phyloP scores from a whole-genome alignment of 129 eudicot genomes.

The Centella asiatica region DNA sequence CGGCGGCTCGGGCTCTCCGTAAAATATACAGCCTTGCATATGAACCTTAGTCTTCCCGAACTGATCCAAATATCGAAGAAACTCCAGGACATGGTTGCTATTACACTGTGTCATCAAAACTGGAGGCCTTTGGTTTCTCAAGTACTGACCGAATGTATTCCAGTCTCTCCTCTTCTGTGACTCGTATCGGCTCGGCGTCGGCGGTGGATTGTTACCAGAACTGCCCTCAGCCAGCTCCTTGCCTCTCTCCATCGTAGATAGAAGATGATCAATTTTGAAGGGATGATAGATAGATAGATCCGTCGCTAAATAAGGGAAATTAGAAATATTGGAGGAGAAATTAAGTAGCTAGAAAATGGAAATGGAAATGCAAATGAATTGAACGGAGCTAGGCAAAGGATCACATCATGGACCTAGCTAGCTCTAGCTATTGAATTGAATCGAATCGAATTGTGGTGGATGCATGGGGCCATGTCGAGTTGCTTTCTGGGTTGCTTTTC shows the following conservation, averaged over 20 bases:
- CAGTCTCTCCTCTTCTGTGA: slow-evolving; percentile 18
- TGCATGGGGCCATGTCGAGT: slow-evolving; percentile 8
- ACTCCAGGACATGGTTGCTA: slow-evolving; percentile 22
- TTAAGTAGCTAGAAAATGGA: no score
- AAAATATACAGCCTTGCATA: slow-evolving; percentile 20
- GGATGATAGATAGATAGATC: not conserved
- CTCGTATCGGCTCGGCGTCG: slow-evolving; percentile 17
- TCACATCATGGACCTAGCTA: slow-evolving; percentile 6
- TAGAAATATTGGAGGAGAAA: not conserved
- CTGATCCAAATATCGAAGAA: slow-evolving; percentile 15
- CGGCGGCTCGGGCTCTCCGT: slow-evolving; percentile 26
- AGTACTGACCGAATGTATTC: slow-evolving; percentile 26
- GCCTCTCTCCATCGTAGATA: slow-evolving; percentile 19
- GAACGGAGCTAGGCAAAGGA: no score
- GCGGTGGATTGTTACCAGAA: slow-evolving; percentile 6
- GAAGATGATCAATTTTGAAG: no score
- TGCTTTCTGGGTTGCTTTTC: not conserved
- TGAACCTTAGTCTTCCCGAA: slow-evolving; percentile 22
- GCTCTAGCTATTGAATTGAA: no score
- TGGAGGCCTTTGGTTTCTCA: slow-evolving; percentile 27
- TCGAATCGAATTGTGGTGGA: slow-evolving; percentile 4
- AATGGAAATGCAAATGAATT: not conserved
- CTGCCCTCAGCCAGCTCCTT: slow-evolving; percentile 14
- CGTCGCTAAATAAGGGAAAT: not conserved
- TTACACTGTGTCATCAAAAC: slow-evolving; percentile 16